phyloP scores from a whole-genome alignment of 768 basidiomycete genomes.

The Sistotremastrum suecicum region DNA sequence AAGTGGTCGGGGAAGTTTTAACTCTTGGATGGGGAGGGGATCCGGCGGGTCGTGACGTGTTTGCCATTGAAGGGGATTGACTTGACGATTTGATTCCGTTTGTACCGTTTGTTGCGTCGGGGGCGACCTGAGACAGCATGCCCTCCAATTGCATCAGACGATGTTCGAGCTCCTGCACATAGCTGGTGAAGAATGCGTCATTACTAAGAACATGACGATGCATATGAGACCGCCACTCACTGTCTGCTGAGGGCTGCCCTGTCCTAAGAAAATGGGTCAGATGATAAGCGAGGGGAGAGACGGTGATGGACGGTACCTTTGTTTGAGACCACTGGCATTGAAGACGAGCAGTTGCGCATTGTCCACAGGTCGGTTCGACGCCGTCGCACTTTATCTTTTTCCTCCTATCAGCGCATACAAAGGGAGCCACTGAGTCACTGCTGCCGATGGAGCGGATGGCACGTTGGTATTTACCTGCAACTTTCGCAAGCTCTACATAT shows the following conservation, averaged over 20 bases:
- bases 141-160: conserved; percentile 80
- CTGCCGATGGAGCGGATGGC: neutral
- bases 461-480: conserved; percentile 46
- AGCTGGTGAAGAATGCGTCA: conserved; percentile 29
- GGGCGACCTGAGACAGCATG: conserved; percentile 70
- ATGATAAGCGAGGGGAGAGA: too few relatives aligned
- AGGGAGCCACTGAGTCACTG: conserved; percentile 6
- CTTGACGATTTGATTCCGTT: neutral
- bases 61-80: neutral
- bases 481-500: conserved; percentile 53
- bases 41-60: conserved; percentile 15
- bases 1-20: conserved; percentile 17
- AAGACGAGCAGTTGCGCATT: conserved; percentile 59
- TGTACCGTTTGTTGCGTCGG: conserved; percentile 29
- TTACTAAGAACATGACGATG: conserved; percentile 11
- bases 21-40: conserved; percentile 21
- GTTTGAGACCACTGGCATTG: conserved; percentile 86
- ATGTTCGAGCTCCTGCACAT: conserved; percentile 85
- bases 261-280: conserved; percentile 21
- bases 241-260: conserved; percentile 81
- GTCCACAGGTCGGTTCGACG: conserved; percentile 72
- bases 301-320: conserved; percentile 21
- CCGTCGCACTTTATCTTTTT: conserved; percentile 95
- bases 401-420: conserved; percentile 31
- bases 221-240: conserved; percentile 30